Evolutionary conservation across 2,329 filamentous ascomycete species (phyloP).

Genomic region (Alternaria sp.): DNA sequence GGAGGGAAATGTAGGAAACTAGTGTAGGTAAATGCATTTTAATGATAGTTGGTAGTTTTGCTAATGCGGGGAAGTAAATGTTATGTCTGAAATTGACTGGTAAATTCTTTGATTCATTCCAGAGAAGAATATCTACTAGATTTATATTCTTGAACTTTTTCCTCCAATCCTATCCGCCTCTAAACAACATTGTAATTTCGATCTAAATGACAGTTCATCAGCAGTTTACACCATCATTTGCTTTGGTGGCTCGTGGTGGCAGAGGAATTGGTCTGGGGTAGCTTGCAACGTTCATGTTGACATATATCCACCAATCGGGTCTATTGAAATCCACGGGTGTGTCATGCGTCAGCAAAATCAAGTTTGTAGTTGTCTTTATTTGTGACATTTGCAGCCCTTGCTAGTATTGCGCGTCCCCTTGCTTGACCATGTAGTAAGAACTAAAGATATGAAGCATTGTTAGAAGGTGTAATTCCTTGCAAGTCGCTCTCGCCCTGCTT

Average conservation of each 20-base stretch:
- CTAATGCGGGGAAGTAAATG: neutral
- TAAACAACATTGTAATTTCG: neutral
- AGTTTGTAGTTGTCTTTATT: no score
- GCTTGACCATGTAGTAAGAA: no score
- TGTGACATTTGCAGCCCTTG: no score
- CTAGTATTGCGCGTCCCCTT: no score
- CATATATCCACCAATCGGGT: constrained; percentile 23
- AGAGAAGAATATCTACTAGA: neutral
- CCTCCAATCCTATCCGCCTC: neutral
- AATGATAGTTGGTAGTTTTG: neutral
- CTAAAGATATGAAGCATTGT: no score
- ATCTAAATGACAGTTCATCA: neutral
- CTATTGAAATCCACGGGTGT: neutral
- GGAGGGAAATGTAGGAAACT: constrained; percentile 6
- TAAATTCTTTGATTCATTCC: neutral
- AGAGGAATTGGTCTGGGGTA: neutral
- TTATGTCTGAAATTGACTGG: neutral
- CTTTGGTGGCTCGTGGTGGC: neutral
- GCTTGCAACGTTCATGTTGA: neutral
- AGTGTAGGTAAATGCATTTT: constrained; percentile 12
- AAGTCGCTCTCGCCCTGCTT: no score
- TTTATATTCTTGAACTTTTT: constrained; percentile 1
- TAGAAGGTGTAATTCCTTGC: no score
- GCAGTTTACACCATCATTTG: neutral
- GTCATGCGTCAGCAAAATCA: neutral